Evolutionary conservation across 345 rosid species (phyloP).

Genomic region (Gossypium turneri): DNA sequence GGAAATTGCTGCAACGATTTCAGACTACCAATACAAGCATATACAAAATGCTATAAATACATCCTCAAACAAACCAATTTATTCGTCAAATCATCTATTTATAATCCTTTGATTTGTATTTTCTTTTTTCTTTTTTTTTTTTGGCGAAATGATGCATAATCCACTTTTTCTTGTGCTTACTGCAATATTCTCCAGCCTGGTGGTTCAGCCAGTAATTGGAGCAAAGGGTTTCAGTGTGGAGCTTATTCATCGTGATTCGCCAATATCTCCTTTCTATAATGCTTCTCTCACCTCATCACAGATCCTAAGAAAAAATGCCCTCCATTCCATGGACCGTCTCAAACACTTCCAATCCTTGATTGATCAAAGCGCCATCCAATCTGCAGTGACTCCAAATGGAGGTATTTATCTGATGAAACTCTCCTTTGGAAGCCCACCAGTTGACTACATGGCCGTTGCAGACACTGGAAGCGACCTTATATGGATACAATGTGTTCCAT

Average conservation of each 20-base stretch:
- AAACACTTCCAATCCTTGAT: constrained; percentile 13
- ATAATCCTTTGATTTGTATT: no score
- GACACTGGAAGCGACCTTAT: constrained; percentile 16
- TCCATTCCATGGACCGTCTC: constrained; percentile 31
- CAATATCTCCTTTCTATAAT: constrained; percentile 29
- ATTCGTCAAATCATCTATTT: background rate
- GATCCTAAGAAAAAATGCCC: constrained; percentile 26
- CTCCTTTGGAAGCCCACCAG: constrained; percentile 31
- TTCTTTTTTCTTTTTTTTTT: no score
- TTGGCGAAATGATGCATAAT: no score
- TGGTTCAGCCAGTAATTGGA: background rate
- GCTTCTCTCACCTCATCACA: constrained; percentile 10
- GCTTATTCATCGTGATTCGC: constrained; percentile 37
- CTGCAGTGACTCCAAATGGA: constrained; percentile 11
- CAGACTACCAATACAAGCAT: background rate
- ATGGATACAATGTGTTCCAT: constrained; percentile 9
- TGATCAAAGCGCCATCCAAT: constrained; percentile 13
- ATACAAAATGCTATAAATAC: no score
- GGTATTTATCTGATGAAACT: constrained; percentile 31
- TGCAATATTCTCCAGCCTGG: background rate
- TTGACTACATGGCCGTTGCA: constrained; percentile 20
- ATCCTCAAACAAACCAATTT: no score
- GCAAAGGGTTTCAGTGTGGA: constrained; percentile 16
- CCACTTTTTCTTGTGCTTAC: background rate
- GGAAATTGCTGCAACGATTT: background rate